phyloP scores from a whole-genome alignment of 768 basidiomycete species.

The Clitopilus hobsonii region DNA sequence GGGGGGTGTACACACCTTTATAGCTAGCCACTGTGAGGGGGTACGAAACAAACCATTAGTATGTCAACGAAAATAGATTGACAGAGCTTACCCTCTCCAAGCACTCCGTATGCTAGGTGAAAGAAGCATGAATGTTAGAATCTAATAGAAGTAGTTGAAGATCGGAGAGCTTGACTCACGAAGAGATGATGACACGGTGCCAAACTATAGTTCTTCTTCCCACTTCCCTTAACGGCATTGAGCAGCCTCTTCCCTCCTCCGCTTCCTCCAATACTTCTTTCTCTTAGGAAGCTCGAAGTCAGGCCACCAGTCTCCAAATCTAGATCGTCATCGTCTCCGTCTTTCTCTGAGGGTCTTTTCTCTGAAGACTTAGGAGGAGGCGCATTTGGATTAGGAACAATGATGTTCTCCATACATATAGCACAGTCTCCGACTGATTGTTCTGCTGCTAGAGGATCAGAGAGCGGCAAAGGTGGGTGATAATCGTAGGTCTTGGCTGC shows the following conservation, averaged over 20 bases:
- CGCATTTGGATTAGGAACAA: slow-evolving; percentile 37
- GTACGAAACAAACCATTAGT: too few species aligned
- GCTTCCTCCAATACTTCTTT: slow-evolving; percentile 36
- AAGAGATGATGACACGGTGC: slow-evolving; percentile 90
- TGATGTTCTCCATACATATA: slow-evolving; percentile 90
- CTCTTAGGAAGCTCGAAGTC: slow-evolving; percentile 14
- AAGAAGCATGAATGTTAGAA: too few species aligned
- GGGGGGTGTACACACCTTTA: too few species aligned
- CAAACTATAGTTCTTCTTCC: slow-evolving; percentile 71
- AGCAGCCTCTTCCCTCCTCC: slow-evolving; percentile 41
- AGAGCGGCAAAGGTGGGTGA: slow-evolving; percentile 70
- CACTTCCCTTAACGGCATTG: slow-evolving; percentile 36
- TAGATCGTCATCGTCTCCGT: slow-evolving; percentile 14
- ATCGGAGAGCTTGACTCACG: slow-evolving; percentile 38
- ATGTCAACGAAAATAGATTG: too few species aligned
- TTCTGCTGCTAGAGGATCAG: slow-evolving; percentile 72
- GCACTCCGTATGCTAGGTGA: too few species aligned
- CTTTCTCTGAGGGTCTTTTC: slow-evolving; percentile 32
- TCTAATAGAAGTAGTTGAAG: too few species aligned
- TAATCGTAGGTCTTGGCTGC: slow-evolving; percentile 72
- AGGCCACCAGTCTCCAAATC: slow-evolving; percentile 19
- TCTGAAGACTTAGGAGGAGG: too few species aligned
- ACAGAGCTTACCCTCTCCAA: too few species aligned
- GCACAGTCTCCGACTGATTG: slow-evolving; percentile 82
- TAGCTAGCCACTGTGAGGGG: too few species aligned